These are phyloP conservation scores for Zarea fungicola DNA, from an alignment of 2,329 filamentous ascomycete genomes.

Conservation along the genomic window DNA sequence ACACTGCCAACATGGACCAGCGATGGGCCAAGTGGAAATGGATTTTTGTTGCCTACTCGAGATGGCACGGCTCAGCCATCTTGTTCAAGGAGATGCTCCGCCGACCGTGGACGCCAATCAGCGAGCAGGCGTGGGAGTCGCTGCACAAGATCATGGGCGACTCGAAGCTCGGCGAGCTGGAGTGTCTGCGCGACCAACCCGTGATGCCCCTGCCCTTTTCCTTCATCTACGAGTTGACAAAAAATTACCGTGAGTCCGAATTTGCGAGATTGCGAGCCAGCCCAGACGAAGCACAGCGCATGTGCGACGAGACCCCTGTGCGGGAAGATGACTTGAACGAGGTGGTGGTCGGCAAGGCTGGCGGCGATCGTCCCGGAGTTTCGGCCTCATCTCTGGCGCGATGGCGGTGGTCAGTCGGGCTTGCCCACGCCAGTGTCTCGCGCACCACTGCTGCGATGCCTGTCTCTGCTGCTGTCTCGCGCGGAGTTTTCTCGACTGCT, in stretches of 20 bases:
- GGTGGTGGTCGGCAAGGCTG: too few species aligned
- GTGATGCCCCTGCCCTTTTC: slow-evolving; percentile 10
- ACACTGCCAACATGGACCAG: slow-evolving; percentile 2
- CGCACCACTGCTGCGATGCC: too few species aligned
- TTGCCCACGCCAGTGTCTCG: too few species aligned
- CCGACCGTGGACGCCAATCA: slow-evolving; percentile 3
- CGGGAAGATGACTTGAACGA: too few species aligned
- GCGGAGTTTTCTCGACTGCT: neutral
- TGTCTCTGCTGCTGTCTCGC: too few species aligned
- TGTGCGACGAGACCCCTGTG: slow-evolving; percentile 7
- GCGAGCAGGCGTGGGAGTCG: slow-evolving; percentile 10
- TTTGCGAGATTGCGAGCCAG: slow-evolving; percentile 6
- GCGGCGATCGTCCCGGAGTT: slow-evolving; percentile 7
- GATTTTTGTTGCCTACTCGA: slow-evolving; percentile 12
- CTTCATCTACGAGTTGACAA: slow-evolving; percentile 9
- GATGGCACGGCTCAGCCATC: slow-evolving; percentile 11
- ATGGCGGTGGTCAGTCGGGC: slow-evolving; percentile 1
- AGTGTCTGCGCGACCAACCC: slow-evolving; percentile 1
- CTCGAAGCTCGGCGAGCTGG: slow-evolving; percentile 10
- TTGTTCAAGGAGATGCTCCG: slow-evolving; percentile 12
- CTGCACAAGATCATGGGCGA: slow-evolving; percentile 10
- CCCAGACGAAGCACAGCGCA: neutral
- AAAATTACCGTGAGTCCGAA: slow-evolving; percentile 10
- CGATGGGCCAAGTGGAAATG: slow-evolving; percentile 8
- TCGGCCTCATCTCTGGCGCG: slow-evolving; percentile 11